Conservation (phyloP, 2,329 filamentous ascomycete genomes). For the Aspergillus niger region DNA sequence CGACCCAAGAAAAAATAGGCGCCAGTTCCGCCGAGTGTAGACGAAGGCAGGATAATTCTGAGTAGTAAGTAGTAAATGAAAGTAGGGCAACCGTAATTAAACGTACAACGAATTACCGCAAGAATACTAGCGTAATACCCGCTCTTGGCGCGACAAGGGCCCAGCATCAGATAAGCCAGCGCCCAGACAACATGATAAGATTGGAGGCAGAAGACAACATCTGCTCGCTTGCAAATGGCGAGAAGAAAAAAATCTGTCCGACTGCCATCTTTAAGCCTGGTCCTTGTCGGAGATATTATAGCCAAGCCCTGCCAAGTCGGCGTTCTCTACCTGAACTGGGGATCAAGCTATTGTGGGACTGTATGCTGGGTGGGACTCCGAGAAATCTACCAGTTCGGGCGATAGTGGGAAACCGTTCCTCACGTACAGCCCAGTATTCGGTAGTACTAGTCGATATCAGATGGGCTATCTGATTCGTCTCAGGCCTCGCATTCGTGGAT, state of each 20-base stretch:
- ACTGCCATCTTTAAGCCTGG: not conserved
- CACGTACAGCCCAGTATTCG: not conserved
- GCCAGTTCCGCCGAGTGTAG: too few species aligned
- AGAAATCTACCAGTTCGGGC: not conserved
- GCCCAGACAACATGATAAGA: not conserved
- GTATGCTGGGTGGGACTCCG: not conserved
- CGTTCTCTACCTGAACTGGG: not conserved
- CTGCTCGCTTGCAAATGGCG: not conserved
- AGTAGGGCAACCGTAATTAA: not conserved
- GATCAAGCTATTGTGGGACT: not conserved
- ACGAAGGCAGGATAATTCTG: too few species aligned
- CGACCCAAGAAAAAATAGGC: not conserved
- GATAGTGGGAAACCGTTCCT: not conserved
- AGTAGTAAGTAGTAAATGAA: too few species aligned
- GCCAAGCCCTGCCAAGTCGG: not conserved
- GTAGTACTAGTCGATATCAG: not conserved
- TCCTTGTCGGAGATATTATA: not conserved
- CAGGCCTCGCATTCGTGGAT: not conserved
- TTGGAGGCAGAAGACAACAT: not conserved
- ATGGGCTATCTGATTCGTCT: not conserved
- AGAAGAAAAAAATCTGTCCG: not conserved
- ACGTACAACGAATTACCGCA: not conserved
- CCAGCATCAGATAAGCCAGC: not conserved
- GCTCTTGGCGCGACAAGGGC: not conserved
- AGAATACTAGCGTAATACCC: not conserved